A percentile compares a stretch with the other conserved stretches of the same genome.
phyloP scores from a whole-genome alignment of 2,329 filamentous ascomycete species.

The Aspergillus chevalieri region DNA sequence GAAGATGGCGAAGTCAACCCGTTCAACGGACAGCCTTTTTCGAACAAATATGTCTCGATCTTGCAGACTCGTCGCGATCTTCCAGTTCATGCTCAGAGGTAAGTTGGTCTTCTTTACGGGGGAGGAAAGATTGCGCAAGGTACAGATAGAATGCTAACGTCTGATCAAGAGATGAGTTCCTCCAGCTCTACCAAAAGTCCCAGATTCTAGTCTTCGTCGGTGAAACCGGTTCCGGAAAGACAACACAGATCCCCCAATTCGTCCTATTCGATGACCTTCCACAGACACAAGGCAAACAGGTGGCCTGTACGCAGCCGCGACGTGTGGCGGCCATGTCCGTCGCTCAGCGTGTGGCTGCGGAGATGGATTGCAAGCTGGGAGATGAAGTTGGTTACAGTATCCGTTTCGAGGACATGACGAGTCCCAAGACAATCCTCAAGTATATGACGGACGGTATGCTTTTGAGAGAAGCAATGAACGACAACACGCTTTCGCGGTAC shows the following conservation, averaged over 20 bases:
- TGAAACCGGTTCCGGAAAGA: slow-evolving; percentile 99
- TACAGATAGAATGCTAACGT: not conserved
- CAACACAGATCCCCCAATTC: slow-evolving; percentile 97
- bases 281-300: slow-evolving; percentile 76
- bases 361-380: slow-evolving; percentile 88
- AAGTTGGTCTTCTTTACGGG: slow-evolving; percentile 22
- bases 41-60: slow-evolving; percentile 83
- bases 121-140: not conserved
- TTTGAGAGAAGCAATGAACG: slow-evolving; percentile 91
- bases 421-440: slow-evolving; percentile 84
- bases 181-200: slow-evolving; percentile 83
- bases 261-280: slow-evolving; percentile 95
- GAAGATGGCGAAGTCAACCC: slow-evolving; percentile 81
- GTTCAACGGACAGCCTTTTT: slow-evolving; percentile 73
- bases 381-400: slow-evolving; percentile 98
- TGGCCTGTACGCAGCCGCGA: slow-evolving; percentile 95
- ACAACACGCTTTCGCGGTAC: slow-evolving; percentile 84
- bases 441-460: slow-evolving; percentile 99
- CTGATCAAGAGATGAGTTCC: slow-evolving; percentile 69
- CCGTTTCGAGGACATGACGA: slow-evolving; percentile 93
- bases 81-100: slow-evolving; percentile 87
- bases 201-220: slow-evolving; percentile 98
- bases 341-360: slow-evolving; percentile 92
- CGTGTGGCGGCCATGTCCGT: slow-evolving; percentile 99
- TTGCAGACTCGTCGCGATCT: slow-evolving; percentile 75